phyloP scores from a whole-genome alignment of 805 yeast genomes.

The Yarrowia deformans region DNA sequence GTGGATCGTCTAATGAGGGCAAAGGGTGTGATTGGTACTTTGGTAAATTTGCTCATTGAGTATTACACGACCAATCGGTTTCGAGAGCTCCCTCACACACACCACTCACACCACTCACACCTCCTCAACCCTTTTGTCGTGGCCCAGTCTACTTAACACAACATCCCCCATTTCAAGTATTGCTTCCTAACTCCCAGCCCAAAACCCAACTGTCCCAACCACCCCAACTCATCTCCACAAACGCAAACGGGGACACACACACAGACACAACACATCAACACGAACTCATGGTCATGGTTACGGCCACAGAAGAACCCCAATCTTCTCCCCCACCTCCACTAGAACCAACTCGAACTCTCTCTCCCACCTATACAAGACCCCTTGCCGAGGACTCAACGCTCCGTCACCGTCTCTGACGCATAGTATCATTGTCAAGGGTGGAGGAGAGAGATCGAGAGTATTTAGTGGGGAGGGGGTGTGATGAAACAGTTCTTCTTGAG shows the following conservation, averaged over 20 bases:
- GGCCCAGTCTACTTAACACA: neutral
- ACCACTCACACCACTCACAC: no score
- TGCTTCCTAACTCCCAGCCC: neutral
- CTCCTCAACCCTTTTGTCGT: no score
- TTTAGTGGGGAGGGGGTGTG: neutral
- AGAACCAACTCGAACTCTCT: neutral
- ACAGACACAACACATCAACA: neutral
- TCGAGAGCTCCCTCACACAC: no score
- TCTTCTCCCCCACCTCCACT: no score
- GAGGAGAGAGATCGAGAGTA: neutral
- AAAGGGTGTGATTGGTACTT: no score
- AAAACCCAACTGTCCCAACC: neutral
- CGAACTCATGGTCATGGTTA: no score
- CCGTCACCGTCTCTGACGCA: conserved; percentile 3
- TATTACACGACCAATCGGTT: no score
- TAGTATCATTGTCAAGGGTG: neutral
- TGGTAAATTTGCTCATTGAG: no score
- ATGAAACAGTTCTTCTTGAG: no score
- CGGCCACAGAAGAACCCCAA: no score
- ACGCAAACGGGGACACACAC: neutral
- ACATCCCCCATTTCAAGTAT: neutral
- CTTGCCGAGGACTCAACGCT: conserved; percentile 8
- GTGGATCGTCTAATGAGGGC: no score
- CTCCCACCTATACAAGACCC: neutral
- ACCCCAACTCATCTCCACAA: neutral